Conservation (phyloP, 345 rosid genomes). For the Syzygium aromaticum region DNA sequence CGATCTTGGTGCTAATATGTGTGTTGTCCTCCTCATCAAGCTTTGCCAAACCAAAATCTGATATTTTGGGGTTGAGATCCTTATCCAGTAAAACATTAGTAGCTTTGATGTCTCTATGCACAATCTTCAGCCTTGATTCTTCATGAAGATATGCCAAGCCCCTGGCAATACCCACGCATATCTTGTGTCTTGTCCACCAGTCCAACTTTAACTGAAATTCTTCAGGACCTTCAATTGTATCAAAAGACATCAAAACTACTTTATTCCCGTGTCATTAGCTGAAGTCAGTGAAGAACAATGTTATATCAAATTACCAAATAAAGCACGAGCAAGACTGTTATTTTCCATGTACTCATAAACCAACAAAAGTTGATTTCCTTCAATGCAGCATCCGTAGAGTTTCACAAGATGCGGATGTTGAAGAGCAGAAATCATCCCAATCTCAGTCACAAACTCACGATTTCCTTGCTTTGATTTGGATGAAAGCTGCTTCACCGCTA, state of each 20-base stretch:
- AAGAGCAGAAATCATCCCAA: conserved; percentile 7
- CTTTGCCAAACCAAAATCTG: conserved; percentile 4
- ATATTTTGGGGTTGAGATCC: conserved; percentile 1
- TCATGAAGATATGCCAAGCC: conserved; percentile 2
- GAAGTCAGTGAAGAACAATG: too few relatives aligned
- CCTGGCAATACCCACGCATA: neutral
- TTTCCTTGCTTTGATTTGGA: conserved; percentile 4
- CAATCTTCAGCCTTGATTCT: conserved; percentile 5
- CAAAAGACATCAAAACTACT: neutral
- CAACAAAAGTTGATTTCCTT: neutral
- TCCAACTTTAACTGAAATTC: conserved; percentile 2
- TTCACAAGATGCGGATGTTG: conserved; percentile 6
- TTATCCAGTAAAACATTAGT: neutral
- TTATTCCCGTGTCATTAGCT: too few relatives aligned
- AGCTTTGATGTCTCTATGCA: conserved; percentile 6
- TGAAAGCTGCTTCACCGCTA: conserved; percentile 3
- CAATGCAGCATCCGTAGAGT: conserved; percentile 2
- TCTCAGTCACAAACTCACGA: conserved; percentile 4
- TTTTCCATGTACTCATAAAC: conserved; percentile 7
- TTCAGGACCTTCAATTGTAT: neutral
- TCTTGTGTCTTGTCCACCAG: neutral
- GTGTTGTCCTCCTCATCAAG: conserved; percentile 6
- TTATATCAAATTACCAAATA: neutral
- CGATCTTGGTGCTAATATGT: conserved; percentile 13
- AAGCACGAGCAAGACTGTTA: neutral